These are phyloP conservation scores for Sindora glabra DNA, from an alignment of 306 rosid genomes.

Conservation along the genomic window DNA sequence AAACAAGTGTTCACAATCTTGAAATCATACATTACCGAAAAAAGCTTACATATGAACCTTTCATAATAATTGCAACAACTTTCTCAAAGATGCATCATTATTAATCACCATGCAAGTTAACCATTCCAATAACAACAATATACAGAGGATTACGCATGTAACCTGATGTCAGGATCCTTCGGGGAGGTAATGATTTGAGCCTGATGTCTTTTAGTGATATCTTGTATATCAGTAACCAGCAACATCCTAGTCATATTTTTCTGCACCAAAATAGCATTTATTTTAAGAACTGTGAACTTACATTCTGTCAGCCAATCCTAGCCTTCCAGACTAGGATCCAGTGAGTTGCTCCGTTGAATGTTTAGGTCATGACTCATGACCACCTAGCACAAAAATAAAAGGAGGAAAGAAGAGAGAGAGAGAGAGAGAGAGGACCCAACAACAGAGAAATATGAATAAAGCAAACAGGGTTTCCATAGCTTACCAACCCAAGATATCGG, in stretches of 20 bases:
- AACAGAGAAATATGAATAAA: neutral
- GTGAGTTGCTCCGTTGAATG: neutral
- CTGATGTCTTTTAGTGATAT: conserved; percentile 93
- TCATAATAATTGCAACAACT: neutral
- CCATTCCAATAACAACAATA: no score
- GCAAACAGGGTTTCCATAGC: conserved; percentile 16
- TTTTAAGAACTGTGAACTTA: conserved; percentile 15
- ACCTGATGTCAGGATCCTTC: conserved; percentile 99
- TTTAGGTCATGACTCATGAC: neutral
- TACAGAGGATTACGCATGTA: conserved; percentile 19
- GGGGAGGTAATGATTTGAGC: conserved; percentile 97
- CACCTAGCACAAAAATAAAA: neutral
- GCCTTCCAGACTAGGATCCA: conserved; percentile 8
- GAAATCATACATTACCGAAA: no score
- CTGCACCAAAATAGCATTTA: conserved; percentile 43
- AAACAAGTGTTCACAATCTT: neutral
- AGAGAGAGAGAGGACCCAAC: neutral
- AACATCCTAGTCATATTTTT: conserved; percentile 98
- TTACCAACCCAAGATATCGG: conserved; percentile 96
- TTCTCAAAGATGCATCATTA: neutral
- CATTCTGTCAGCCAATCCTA: conserved; percentile 8
- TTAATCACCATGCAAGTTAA: no score
- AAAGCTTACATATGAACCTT: neutral
- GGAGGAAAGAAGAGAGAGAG: neutral
- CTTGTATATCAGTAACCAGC: conserved; percentile 99